Conservation (phyloP, 2,329 filamentous ascomycete species). For the Penicillium paneum region DNA sequence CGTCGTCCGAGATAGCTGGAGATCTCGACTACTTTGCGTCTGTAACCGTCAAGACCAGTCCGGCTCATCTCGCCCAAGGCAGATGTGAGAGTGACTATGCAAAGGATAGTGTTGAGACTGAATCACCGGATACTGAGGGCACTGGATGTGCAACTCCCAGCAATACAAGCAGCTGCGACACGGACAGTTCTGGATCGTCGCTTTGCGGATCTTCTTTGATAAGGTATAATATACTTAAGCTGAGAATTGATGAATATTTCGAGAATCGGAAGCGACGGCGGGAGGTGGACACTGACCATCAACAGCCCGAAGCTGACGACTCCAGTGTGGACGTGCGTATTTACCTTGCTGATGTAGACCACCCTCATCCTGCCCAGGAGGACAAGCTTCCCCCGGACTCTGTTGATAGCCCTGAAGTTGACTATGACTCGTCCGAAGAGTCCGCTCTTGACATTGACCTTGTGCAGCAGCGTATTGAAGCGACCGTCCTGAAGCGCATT, state of each 20-base stretch:
- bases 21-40: background rate
- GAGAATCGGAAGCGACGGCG: background rate
- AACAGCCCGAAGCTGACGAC: background rate
- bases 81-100: background rate
- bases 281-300: background rate
- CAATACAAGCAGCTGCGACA: background rate
- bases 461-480: constrained; percentile 7
- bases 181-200: background rate
- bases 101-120: background rate
- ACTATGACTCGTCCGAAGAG: background rate
- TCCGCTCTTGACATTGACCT: background rate
- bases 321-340: background rate
- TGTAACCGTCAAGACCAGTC: background rate
- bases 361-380: background rate
- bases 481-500: constrained; percentile 1
- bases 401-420: background rate
- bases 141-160: background rate
- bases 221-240: background rate
- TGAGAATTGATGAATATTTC: background rate
- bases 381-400: background rate
- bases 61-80: background rate
- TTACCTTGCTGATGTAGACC: background rate
- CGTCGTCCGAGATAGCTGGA: background rate
- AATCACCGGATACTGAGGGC: background rate
- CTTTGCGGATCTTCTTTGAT: background rate